Conservation (phyloP, 1,284 basidiomycete species). For the Gomphus sp. region DNA sequence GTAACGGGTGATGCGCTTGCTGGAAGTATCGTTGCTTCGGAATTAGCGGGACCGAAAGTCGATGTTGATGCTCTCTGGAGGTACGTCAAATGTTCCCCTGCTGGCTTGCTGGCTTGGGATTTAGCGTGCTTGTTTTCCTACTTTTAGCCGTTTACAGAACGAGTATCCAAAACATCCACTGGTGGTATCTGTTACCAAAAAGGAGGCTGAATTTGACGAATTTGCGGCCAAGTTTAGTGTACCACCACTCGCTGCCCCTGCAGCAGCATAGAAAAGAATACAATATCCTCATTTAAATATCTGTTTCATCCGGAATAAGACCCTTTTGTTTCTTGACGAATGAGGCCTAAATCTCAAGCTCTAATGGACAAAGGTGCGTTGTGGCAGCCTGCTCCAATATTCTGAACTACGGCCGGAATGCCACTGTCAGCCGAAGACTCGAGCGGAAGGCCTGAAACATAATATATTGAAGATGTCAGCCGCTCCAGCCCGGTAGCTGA, state of each 20-base stretch:
- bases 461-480: background rate
- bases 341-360: no score
- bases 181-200: conserved; percentile 51
- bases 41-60: conserved; percentile 48
- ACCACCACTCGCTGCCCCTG: conserved; percentile 35
- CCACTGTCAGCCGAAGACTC: no score
- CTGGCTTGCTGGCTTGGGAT: no score
- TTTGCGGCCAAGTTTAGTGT: conserved; percentile 57
- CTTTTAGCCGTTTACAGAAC: conserved; percentile 43
- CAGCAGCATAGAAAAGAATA: background rate
- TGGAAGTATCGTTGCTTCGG: conserved; percentile 56
- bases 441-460: no score
- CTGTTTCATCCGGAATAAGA: background rate
- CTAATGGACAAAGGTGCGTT: no score
- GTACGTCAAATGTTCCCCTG: conserved; percentile 36
- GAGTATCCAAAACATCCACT: conserved; percentile 60
- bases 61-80: conserved; percentile 59
- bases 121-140: background rate
- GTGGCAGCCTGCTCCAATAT: no score
- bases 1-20: conserved; percentile 61
- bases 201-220: conserved; percentile 64
- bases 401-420: no score
- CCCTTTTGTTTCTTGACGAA: no score
- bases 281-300: background rate
- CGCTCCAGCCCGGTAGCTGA: background rate